A percentile compares a stretch with the other conserved stretches of the same genome.
phyloP scores from a whole-genome alignment of 805 yeast species.

The Cyberlindnera lachancei region DNA sequence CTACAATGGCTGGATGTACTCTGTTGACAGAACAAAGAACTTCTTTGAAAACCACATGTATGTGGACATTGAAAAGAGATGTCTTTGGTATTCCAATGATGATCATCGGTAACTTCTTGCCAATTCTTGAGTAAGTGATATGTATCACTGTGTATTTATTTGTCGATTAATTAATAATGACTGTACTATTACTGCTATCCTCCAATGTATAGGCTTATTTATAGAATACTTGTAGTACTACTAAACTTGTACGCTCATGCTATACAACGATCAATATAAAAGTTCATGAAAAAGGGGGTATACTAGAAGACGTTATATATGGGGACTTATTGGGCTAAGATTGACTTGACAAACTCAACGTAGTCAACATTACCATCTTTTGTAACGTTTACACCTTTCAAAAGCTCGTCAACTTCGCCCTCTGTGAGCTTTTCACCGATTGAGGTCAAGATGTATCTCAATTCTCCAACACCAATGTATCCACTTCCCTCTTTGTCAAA shows the following conservation, averaged over 20 bases:
- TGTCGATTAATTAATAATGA: too few relatives aligned
- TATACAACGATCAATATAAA: too few relatives aligned
- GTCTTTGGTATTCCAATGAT: conserved; percentile 96
- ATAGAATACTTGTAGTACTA: too few relatives aligned
- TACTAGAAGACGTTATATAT: too few relatives aligned
- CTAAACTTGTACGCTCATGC: too few relatives aligned
- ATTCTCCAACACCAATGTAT: conserved; percentile 93
- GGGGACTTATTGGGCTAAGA: conserved; percentile 84
- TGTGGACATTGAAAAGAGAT: conserved; percentile 91
- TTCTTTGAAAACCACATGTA: conserved; percentile 65
- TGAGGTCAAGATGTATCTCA: conserved; percentile 89
- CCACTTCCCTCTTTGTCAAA: conserved; percentile 96
- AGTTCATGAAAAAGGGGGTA: too few relatives aligned
- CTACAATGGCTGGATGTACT: conserved; percentile 82
- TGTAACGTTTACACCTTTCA: conserved; percentile 91
- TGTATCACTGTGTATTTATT: too few relatives aligned
- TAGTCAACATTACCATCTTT: conserved; percentile 94
- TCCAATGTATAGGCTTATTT: too few relatives aligned
- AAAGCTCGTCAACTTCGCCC: conserved; percentile 88
- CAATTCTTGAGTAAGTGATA: conserved; percentile 42
- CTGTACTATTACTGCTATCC: too few relatives aligned
- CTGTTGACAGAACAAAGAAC: conserved; percentile 52
- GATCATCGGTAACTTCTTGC: conserved; percentile 90
- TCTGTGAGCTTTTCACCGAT: conserved; percentile 92
- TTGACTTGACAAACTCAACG: conserved; percentile 88